Evolutionary conservation across 2,329 filamentous ascomycete species (phyloP).

Genomic region (Trichoderma semiorbis): DNA sequence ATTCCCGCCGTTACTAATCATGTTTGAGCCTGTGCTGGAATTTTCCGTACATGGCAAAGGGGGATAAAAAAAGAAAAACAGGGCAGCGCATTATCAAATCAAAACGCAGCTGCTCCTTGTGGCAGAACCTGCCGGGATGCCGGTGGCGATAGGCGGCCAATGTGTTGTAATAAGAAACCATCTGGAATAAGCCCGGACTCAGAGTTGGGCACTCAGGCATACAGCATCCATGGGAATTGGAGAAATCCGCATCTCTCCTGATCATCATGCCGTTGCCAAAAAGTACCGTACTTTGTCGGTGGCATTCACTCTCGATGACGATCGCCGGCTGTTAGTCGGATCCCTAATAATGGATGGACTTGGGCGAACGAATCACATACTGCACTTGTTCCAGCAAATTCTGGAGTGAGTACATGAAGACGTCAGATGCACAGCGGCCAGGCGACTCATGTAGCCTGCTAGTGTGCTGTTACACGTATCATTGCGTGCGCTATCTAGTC

Average conservation of each 20-base stretch:
- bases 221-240: background rate
- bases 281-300: background rate
- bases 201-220: background rate
- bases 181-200: conserved; percentile 4
- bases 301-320: background rate
- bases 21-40: background rate
- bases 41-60: background rate
- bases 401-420: background rate
- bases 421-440: background rate
- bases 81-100: background rate
- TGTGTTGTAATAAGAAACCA: background rate
- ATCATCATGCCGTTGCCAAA: background rate
- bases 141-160: conserved; percentile 8
- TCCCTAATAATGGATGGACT: background rate
- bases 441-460: conserved; percentile 8
- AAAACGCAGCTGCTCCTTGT: background rate
- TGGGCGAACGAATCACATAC: background rate
- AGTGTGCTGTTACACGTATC: conserved; percentile 4
- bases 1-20: conserved; percentile 5
- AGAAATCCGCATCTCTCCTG: conserved; percentile 1
- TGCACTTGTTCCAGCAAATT: background rate
- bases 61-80: background rate
- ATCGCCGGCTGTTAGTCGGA: background rate
- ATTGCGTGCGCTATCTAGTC: background rate
- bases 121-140: background rate